Base-by-base conservation (phyloP, 257 asterid genomes). In the Perilla frutescens region DNA sequence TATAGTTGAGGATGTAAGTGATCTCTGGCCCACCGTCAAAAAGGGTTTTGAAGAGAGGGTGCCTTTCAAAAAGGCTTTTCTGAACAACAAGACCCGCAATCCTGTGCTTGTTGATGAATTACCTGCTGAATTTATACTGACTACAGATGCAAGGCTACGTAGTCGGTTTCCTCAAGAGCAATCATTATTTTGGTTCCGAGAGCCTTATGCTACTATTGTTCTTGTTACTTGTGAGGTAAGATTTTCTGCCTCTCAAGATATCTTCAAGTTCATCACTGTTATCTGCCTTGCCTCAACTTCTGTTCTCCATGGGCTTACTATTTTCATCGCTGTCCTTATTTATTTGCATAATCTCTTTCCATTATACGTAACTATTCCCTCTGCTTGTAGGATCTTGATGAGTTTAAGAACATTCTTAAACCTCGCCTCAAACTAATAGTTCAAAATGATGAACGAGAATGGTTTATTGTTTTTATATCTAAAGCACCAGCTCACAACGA, bases 1-100 rank as follows among this genome's bases (percentile, higher is more conserved):
- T 70, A 64, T 89, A 95, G 99, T 95, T 83, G 98, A 95, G 94
- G 99, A 95, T 86, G 97, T 90, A 71, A 90, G 91, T 67, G 99
- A 92, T 75, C 81, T 92, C 80, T 95, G 99, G 99, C 97, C 98
- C 60, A 79, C 77, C 45, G 76, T 92, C 59, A 90, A 85, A 86
- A 83, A 83, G 72, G 96, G 79, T 13, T 95, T 92, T 68, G 96
- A 95, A 77, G 97, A 80, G 77, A 84, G 92, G 87, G 66, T 95
- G 83, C 98, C 98, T 4, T 80, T 90, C 80, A 90, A 76, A 84
- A 86, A 73, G 71, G 96, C 86, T 66, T 83, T 77, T 41, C 87
- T 95, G 56, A 95, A 92, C 85, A 95, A 89, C 90, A 95, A 95
- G 85, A 90, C 99, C 59, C 98, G 96, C 11, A 92, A 95, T 87